phyloP scores from a whole-genome alignment of 2,329 filamentous ascomycete species.

The Colletotrichum endophyticum region DNA sequence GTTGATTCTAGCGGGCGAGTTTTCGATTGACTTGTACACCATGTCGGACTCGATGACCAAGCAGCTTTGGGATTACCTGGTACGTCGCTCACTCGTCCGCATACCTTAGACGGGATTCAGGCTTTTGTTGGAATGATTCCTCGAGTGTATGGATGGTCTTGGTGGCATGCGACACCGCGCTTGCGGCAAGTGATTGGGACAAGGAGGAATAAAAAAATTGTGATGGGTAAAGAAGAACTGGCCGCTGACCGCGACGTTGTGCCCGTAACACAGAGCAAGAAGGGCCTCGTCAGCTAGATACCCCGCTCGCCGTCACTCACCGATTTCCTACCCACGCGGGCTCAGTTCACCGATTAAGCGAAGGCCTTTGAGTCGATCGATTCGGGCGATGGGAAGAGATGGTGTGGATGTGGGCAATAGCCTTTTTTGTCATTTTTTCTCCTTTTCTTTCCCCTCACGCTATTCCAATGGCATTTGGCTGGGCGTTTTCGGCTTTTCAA shows the following conservation, averaged over 20 bases:
- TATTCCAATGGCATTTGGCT: constrained; percentile 18
- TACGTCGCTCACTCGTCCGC: constrained; percentile 29
- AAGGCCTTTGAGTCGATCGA: neutral
- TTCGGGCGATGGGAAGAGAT: neutral
- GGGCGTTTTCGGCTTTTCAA: constrained; percentile 21
- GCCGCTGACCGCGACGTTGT: constrained; percentile 12
- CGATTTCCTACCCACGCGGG: neutral
- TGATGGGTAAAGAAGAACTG: neutral
- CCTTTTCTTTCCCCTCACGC: neutral
- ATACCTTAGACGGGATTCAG: neutral
- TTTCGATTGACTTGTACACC: constrained; percentile 98
- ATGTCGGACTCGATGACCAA: constrained; percentile 88
- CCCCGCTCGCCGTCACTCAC: neutral
- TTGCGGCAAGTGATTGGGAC: neutral
- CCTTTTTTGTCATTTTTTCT: neutral
- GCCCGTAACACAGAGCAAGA: constrained; percentile 38
- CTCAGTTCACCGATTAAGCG: neutral
- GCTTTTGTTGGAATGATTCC: neutral
- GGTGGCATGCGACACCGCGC: neutral
- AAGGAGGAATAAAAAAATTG: neutral
- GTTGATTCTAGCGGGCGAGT: constrained; percentile 77
- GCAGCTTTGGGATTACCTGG: constrained; percentile 90
- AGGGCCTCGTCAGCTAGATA: constrained; percentile 41
- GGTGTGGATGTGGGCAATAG: neutral
- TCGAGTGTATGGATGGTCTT: neutral